A percentile compares a stretch with the other conserved stretches of the same genome.
Conservation (phyloP, 306 rosid genomes). For the barrel medic (Medicago truncatula) region MtrunA17r5.0-ANR NC_053042.1:632501-633000, state of each 20-base stretch:
- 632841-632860: no score
- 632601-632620: constrained; percentile 4
- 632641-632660: constrained; percentile 82
- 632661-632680: constrained; percentile 88
- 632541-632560: neutral
- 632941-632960: no score
- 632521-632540: no score
- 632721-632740: constrained; percentile 89
- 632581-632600: neutral
- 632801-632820: neutral
- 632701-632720: constrained; percentile 93
- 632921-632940: no score
- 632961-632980: no score
- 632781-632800: neutral
- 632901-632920: no score
- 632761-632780: neutral
- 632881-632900: no score
- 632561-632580: neutral
- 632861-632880: no score
- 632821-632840: no score
- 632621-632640: constrained; percentile 9
- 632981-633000: no score
- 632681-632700: constrained; percentile 78
- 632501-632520: neutral
- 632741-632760: constrained; percentile 82